Base-by-base conservation (phyloP, 73 alveolate species). In the Paramecium caudatum region DNA sequence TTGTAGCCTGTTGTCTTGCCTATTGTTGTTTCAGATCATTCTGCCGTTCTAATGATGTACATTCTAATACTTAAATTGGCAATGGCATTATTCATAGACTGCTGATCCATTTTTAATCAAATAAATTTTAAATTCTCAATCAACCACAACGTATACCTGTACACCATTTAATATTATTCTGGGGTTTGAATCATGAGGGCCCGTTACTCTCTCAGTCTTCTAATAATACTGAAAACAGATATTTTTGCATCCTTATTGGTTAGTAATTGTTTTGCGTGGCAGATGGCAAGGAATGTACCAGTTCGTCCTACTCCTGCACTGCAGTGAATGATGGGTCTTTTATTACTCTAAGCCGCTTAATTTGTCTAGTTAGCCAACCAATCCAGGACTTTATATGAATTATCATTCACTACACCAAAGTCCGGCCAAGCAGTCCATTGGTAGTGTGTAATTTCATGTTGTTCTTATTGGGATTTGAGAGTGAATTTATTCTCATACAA, bases 301-400 rank as follows among this genome's bases (percentile, higher is more conserved):
- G 99, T 95, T 47, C 99, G 91, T 6, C 99, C 99, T 23, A 96
- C 92, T 5, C 99, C 99, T 12, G 99, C 99, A 82, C 96, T 88
- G 87, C 99, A 96, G 90, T 96, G 99, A 16, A 96, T 92, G 15
- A 96, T 95, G 36, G 88, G 70, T 36, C 90, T 95, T 27, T 91
- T 91, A 17, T 80, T 33, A 13, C 55, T 5, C 10, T 39, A 3
- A 21, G 62, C 21, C 15, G 46, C 43, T 41, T 74, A 61, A 30
- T 81, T 41, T 5, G 82, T 69, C 16, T 39, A 68, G 12, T 48
- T 74, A 62, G 95, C 90, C 61, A 96, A 90, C 62, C 94, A 50
- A 9, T 91, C 91, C 30, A 96, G 69, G 61, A 87, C 81, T 61
- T 93, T 47, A 91, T 80, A 65, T 12, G 49, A 93, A 12, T 88